Evolutionary conservation across 192 early-diverging fungal species (phyloP).

Genomic region (Backusella sp.): DNA sequence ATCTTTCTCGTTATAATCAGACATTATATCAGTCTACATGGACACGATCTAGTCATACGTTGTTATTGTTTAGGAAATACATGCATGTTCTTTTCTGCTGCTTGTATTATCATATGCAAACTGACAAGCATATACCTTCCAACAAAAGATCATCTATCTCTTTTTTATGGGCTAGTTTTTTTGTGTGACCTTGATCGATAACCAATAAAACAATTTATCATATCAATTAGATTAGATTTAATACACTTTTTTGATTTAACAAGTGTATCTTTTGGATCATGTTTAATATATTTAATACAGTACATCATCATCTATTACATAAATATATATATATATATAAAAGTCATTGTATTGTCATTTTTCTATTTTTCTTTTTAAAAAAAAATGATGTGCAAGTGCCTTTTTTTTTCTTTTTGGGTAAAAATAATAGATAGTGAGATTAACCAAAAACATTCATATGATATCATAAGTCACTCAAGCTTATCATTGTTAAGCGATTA

Average conservation of each 20-base stretch:
- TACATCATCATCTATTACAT: no score
- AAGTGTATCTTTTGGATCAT: neutral
- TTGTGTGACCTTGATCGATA: neutral
- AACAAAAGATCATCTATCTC: neutral
- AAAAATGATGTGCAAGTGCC: neutral
- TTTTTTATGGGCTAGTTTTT: neutral
- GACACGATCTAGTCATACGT: constrained; percentile 1
- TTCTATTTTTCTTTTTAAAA: neutral
- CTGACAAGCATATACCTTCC: neutral
- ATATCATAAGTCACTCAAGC: neutral
- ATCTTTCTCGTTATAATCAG: neutral
- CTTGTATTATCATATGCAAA: neutral
- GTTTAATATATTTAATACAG: neutral
- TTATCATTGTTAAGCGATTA: neutral
- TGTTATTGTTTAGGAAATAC: neutral
- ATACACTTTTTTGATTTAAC: neutral
- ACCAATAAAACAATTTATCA: neutral
- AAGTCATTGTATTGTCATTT: neutral
- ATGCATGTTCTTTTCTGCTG: neutral
- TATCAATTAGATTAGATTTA: neutral
- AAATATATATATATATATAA: neutral
- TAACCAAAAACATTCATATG: neutral
- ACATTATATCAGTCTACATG: neutral
- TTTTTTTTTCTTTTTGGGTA: neutral
- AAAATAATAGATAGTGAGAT: no score